Conservation (phyloP, 176 grass and related monocot species). For the Rhynchospora pubera region DNA sequence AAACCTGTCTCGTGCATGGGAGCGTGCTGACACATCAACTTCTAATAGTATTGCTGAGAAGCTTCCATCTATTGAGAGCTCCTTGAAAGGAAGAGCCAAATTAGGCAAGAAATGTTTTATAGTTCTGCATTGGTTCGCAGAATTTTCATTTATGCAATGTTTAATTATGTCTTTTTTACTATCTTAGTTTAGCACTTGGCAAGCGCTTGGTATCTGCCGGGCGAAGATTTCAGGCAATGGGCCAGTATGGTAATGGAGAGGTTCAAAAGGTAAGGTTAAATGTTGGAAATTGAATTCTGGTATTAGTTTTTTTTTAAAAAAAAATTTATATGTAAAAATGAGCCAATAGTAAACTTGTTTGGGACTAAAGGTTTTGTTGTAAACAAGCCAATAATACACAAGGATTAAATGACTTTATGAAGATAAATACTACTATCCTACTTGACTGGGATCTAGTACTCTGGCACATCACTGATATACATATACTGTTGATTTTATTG, state of each 20-base stretch:
- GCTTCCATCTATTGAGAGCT: constrained; percentile 50
- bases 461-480: too few relatives aligned
- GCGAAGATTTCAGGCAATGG: constrained; percentile 73
- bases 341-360: not conserved
- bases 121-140: not conserved
- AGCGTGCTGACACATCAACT: constrained; percentile 50
- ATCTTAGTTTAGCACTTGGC: constrained; percentile 71
- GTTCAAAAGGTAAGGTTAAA: constrained; percentile 44
- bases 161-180: constrained; percentile 25
- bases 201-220: constrained; percentile 70
- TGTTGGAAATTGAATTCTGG: constrained; percentile 2
- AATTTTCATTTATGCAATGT: constrained; percentile 25
- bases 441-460: not conserved
- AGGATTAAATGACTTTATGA: not conserved
- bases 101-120: constrained; percentile 42
- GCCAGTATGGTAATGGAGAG: constrained; percentile 64
- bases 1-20: constrained; percentile 70
- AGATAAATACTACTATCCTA: not conserved
- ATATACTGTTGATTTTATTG: not conserved
- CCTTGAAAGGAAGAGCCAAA: constrained; percentile 54
- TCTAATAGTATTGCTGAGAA: constrained; percentile 59
- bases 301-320: not conserved
- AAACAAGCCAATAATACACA: not conserved
- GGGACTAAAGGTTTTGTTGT: not conserved
- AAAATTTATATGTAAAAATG: constrained; percentile 1